A percentile compares a stretch with the other conserved stretches of the same genome.
phyloP scores from a whole-genome alignment of 768 basidiomycete species.

The Hortiboletus campestris region DNA sequence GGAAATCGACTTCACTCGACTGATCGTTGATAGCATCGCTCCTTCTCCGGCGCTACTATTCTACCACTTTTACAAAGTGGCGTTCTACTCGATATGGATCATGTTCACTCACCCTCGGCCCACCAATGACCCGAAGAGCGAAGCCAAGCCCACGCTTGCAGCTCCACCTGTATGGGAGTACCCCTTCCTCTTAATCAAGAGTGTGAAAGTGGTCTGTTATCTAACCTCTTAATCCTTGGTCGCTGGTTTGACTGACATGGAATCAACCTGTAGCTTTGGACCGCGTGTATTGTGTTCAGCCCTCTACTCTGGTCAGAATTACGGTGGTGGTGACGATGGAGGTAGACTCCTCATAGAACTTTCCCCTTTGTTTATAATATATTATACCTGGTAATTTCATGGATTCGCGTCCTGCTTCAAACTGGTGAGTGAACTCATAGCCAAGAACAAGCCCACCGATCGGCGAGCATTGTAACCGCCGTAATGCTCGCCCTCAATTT shows the following conservation, averaged over 20 bases:
- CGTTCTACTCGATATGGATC: conserved; percentile 90
- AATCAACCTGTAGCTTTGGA: conserved; percentile 70
- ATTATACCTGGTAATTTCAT: conserved; percentile 9
- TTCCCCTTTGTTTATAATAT: not conserved
- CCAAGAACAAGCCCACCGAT: too few relatives aligned
- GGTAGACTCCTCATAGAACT: not conserved
- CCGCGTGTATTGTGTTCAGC: conserved; percentile 84
- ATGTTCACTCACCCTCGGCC: conserved; percentile 68
- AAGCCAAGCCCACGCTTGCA: conserved; percentile 39
- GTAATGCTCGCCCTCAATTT: too few relatives aligned
- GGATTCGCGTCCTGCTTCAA: too few relatives aligned
- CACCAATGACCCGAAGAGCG: not conserved
- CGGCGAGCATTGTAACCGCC: too few relatives aligned
- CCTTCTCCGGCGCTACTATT: conserved; percentile 80
- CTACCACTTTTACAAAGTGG: conserved; percentile 93
- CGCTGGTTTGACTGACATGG: not conserved
- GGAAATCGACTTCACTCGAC: not conserved
- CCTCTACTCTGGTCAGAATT: conserved; percentile 89
- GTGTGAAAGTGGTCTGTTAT: conserved; percentile 67
- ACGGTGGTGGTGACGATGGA: conserved; percentile 55
- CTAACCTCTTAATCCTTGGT: not conserved
- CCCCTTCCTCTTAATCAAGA: conserved; percentile 61
- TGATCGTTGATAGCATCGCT: conserved; percentile 50
- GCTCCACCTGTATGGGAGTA: conserved; percentile 59
- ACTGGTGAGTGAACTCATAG: too few relatives aligned